Evolutionary conservation across 2,329 filamentous ascomycete genomes (phyloP), one percentile per base, ranked within the genome.

Genomic region (Sporothrix sp.): DNA sequence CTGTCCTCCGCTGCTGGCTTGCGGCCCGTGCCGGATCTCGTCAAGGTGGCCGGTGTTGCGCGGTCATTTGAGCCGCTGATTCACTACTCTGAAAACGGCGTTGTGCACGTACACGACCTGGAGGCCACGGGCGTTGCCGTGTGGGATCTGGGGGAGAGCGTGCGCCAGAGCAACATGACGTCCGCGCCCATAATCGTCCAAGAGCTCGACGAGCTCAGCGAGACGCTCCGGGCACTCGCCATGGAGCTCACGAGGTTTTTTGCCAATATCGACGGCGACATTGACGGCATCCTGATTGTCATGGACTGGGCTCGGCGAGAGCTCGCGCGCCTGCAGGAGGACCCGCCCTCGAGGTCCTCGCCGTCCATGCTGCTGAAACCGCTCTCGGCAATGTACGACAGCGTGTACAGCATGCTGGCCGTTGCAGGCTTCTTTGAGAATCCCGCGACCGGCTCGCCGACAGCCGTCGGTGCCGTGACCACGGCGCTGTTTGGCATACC

Each of bases 251-350:
- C 87, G 7, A 83, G 84, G 61, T 96, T 97, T 71, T 95, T 96
- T 65, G 86, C 89, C 47, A 87, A 90, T 57, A 88, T 97, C 11
- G 88, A 96, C 60, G 87, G 88, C 23, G 91, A 96, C 61, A 85
- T 97, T 59, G 91, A 96, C 63, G 84, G 85, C 54, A 95, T 96
- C 58, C 75, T 97, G 32, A 84, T 93, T 54, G 88, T 94, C 47
- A 96, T 97, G 89, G 88, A 95, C 63, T 96, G 91, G 91, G 87
- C 88, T 13, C 85, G 85, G 62, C 82, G 89, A 57, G 89, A 96
- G 65, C 78, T 97, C 13, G 74, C 81, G 54, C 81, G 82, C 40
- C 71, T 93, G 51, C 78, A 81, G 54, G 72, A 73, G 20, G 69
- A 76, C 18, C 79, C 81, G 7, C 75, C 78, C 4, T 42, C 54